Conservation (phyloP, 2,329 filamentous ascomycete species). For the Ophiognomonia clavigignenti-juglandacearum region DNA sequence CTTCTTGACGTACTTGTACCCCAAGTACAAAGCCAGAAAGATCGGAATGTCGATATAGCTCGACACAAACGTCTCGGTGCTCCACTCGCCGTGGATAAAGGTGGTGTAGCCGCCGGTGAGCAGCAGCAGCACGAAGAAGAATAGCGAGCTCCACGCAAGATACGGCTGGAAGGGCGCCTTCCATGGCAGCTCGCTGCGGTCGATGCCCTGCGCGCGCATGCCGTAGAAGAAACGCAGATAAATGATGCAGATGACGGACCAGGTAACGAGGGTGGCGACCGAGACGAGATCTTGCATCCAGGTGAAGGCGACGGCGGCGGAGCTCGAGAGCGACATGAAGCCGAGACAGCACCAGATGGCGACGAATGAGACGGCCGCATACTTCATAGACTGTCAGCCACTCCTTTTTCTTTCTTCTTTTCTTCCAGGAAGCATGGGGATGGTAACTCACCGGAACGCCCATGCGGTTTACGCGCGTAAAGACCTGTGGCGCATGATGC, state of each 20-base stretch:
- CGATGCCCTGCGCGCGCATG: conserved; percentile 22
- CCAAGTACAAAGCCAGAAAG: conserved; percentile 22
- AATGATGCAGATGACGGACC: conserved; percentile 27
- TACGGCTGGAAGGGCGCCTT: conserved; percentile 7
- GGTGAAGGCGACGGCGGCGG: conserved; percentile 10
- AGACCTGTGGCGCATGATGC: conserved; percentile 45
- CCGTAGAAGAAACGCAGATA: conserved; percentile 24
- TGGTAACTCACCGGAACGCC: conserved; percentile 28
- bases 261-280: conserved; percentile 25
- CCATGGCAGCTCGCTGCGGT: conserved; percentile 3
- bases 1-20: conserved; percentile 21
- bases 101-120: conserved; percentile 10
- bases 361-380: conserved; percentile 1
- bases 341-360: conserved; percentile 4
- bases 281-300: conserved; percentile 25
- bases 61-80: conserved; percentile 22
- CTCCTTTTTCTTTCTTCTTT: background rate
- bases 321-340: conserved; percentile 7
- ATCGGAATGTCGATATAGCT: conserved; percentile 25
- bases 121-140: conserved; percentile 7
- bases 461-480: conserved; percentile 43
- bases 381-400: conserved; percentile 5
- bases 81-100: conserved; percentile 12
- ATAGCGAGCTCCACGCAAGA: conserved; percentile 1
- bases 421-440: background rate